Conservation (phyloP, 345 rosid species). For the Brassica juncea region DNA sequence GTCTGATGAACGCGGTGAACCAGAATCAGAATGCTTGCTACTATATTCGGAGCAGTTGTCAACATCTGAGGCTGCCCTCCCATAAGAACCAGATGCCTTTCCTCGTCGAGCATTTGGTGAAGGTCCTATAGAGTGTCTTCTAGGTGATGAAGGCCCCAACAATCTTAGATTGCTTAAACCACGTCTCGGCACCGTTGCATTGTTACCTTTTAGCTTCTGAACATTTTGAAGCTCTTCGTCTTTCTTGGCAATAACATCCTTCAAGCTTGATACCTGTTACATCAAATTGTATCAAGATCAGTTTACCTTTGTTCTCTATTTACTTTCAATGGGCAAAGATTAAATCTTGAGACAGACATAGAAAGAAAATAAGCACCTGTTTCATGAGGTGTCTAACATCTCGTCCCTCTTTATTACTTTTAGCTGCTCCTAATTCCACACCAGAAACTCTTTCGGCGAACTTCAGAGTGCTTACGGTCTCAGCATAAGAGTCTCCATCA, state of each 20-base stretch:
- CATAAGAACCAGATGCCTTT: conserved; percentile 44
- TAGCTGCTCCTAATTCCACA: conserved; percentile 93
- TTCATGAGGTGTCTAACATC: conserved; percentile 88
- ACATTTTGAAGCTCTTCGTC: conserved; percentile 77
- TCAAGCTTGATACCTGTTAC: conserved; percentile 67
- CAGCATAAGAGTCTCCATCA: conserved; percentile 84
- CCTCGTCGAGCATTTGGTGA: conserved; percentile 45
- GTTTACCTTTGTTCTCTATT: background rate
- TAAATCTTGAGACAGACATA: background rate
- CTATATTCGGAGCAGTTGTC: conserved; percentile 66
- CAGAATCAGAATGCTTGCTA: conserved; percentile 72
- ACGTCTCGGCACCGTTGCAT: conserved; percentile 48
- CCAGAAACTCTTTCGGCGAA: conserved; percentile 99
- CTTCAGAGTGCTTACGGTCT: conserved; percentile 88
- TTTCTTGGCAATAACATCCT: conserved; percentile 67
- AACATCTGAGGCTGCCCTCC: conserved; percentile 57
- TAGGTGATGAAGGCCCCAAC: conserved; percentile 66
- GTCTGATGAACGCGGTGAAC: conserved; percentile 60
- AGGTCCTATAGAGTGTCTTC: conserved; percentile 57
- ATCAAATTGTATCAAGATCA: conserved; percentile 11
- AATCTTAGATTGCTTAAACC: conserved; percentile 48
- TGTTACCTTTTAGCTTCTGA: conserved; percentile 54
- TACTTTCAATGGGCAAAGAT: background rate
- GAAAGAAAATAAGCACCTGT: conserved; percentile 51
- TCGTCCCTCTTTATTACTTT: conserved; percentile 86